Conservation (phyloP, 306 rosid species). For the Herpetospermum pedunculosum region DNA sequence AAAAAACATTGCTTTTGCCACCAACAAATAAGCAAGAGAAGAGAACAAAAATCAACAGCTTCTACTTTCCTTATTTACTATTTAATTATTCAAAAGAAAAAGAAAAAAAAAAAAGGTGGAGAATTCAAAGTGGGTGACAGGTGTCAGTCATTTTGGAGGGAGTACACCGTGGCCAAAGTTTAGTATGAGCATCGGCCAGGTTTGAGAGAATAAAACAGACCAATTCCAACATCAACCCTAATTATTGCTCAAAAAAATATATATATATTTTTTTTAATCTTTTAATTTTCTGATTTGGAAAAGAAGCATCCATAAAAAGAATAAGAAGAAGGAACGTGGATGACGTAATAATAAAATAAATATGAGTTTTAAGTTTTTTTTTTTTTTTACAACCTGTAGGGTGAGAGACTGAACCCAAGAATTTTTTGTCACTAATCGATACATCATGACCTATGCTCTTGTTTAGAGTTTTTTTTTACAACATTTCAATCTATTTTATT, state of each 20-base stretch:
- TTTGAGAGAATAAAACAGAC: not conserved
- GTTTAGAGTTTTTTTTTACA: no score
- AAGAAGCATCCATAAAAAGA: not conserved
- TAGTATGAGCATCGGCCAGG: conserved; percentile 11
- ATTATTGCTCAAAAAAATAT: not conserved
- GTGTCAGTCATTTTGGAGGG: not conserved
- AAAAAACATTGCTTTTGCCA: conserved; percentile 7
- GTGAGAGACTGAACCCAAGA: no score
- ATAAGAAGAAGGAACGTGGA: conserved; percentile 1
- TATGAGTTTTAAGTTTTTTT: no score
- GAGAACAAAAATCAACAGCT: not conserved
- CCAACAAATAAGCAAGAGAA: not conserved
- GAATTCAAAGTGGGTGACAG: conserved; percentile 7
- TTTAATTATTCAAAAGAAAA: not conserved
- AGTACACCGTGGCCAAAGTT: conserved; percentile 1
- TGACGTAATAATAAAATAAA: not conserved
- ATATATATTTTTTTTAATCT: no score
- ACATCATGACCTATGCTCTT: no score
- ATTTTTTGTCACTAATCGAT: no score
- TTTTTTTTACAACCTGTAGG: no score
- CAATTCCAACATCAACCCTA: not conserved
- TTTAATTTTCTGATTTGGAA: not conserved
- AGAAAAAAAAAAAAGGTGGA: not conserved
- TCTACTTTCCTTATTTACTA: not conserved
- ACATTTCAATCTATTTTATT: no score